Evolutionary conservation across 164 flowering plant genomes (phyloP).

Genomic region (Berberis thunbergii): DNA sequence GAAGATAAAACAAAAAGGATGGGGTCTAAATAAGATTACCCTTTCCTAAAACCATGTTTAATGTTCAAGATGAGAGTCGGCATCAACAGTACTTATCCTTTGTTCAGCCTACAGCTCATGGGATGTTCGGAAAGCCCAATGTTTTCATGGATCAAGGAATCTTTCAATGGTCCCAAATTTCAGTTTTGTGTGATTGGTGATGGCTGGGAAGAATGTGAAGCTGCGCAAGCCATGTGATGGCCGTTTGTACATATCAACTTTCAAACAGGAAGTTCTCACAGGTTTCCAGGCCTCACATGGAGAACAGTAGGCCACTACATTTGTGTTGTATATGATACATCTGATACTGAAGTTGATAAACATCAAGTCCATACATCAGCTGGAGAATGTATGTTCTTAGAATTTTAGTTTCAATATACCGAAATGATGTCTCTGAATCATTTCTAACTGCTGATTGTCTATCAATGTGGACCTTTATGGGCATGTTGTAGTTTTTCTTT

Average conservation of each 20-base stretch:
- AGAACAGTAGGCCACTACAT: constrained; percentile 54
- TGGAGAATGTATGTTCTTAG: not conserved
- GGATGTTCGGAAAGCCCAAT: constrained; percentile 80
- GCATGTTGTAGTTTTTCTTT: too few species aligned
- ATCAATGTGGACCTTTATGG: too few species aligned
- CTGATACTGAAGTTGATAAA: constrained; percentile 30
- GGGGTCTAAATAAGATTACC: too few species aligned
- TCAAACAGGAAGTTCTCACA: constrained; percentile 46
- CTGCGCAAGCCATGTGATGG: constrained; percentile 79
- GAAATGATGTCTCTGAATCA: too few species aligned
- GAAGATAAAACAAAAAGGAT: too few species aligned
- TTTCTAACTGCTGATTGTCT: too few species aligned
- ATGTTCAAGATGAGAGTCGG: not conserved
- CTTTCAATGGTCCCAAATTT: constrained; percentile 41
- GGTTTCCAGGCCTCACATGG: constrained; percentile 79
- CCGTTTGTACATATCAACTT: constrained; percentile 70
- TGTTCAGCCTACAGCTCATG: constrained; percentile 85
- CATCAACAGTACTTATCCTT: not conserved
- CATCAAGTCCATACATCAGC: constrained; percentile 3
- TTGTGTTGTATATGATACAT: constrained; percentile 50
- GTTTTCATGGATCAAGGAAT: constrained; percentile 73
- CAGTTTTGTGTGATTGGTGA: constrained; percentile 90
- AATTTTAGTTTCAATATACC: not conserved
- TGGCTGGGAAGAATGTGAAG: constrained; percentile 94
- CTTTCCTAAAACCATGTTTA: too few species aligned